These are phyloP conservation scores for Tolypocladium tundrense DNA, from an alignment of 2,329 filamentous ascomycete genomes.

Conservation along the genomic window DNA sequence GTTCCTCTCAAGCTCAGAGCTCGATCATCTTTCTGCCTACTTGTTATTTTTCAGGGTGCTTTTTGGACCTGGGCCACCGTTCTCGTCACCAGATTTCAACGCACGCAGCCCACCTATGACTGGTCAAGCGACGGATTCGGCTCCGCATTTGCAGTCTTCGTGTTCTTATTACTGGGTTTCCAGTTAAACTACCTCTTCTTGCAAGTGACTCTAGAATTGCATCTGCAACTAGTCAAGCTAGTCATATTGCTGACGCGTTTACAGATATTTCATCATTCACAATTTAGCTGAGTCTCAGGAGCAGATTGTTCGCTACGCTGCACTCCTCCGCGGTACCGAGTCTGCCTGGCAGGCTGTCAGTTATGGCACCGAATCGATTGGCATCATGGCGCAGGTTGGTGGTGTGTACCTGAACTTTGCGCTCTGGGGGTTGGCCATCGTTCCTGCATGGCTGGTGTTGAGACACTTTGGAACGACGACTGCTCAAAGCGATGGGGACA, in stretches of 20 bases:
- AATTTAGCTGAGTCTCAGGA: constrained; percentile 51
- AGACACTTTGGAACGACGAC: constrained; percentile 24
- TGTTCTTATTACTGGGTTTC: constrained; percentile 58
- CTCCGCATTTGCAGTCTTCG: constrained; percentile 53
- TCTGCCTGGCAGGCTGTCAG: constrained; percentile 64
- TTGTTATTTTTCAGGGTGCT: constrained; percentile 50
- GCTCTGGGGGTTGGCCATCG: constrained; percentile 53
- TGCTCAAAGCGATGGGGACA: neutral
- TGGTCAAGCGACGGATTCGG: constrained; percentile 57
- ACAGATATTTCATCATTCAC: constrained; percentile 58
- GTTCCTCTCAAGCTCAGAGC: constrained; percentile 44
- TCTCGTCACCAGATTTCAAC: constrained; percentile 49
- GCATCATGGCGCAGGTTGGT: constrained; percentile 53
- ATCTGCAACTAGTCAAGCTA: no score
- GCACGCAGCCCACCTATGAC: constrained; percentile 50
- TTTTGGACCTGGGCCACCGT: constrained; percentile 67
- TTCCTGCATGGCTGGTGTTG: constrained; percentile 58
- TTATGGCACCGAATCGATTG: constrained; percentile 55
- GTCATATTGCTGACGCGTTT: no score
- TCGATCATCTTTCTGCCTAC: constrained; percentile 41
- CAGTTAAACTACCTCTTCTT: constrained; percentile 66
- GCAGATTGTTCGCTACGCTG: constrained; percentile 59
- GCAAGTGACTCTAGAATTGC: constrained; percentile 23
- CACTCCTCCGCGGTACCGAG: constrained; percentile 58
- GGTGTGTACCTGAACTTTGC: constrained; percentile 62